A percentile compares a stretch with the other conserved stretches of the same genome.
phyloP scores from a whole-genome alignment of 2,329 filamentous ascomycete genomes.

The Tetracladium maxilliforme region DNA sequence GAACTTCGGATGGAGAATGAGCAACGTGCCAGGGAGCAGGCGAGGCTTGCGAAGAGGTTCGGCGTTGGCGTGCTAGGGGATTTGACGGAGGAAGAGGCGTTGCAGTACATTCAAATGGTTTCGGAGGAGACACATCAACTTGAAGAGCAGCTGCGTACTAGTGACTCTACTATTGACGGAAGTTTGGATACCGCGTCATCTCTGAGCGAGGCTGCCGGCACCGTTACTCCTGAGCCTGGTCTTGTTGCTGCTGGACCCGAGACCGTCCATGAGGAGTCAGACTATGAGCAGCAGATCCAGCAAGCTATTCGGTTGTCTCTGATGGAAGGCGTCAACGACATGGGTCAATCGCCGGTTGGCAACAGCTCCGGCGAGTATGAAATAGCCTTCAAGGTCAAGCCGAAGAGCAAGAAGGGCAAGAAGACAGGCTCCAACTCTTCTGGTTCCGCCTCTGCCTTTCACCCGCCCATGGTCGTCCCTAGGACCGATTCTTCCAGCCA shows the following conservation, averaged over 20 bases:
- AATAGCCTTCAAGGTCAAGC: slow-evolving; percentile 32
- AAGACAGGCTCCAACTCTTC: slow-evolving; percentile 13
- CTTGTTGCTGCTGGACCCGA: slow-evolving; percentile 22
- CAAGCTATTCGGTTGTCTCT: slow-evolving; percentile 47
- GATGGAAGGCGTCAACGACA: slow-evolving; percentile 36
- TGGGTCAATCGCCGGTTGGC: slow-evolving; percentile 26
- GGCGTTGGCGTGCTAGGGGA: slow-evolving; percentile 66
- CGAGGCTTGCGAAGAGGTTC: slow-evolving; percentile 63
- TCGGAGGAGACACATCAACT: slow-evolving; percentile 42
- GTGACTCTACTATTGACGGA: slow-evolving; percentile 29
- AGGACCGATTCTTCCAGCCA: too few species aligned
- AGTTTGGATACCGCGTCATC: slow-evolving; percentile 2
- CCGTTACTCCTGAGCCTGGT: slow-evolving; percentile 33
- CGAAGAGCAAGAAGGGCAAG: slow-evolving; percentile 25
- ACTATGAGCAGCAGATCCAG: slow-evolving; percentile 46
- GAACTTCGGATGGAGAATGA: slow-evolving; percentile 65
- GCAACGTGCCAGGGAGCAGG: slow-evolving; percentile 49
- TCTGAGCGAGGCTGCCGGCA: slow-evolving; percentile 25
- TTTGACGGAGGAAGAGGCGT: slow-evolving; percentile 49
- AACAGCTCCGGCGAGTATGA: slow-evolving; percentile 33
- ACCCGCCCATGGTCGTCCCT: too few species aligned
- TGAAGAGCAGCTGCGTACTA: slow-evolving; percentile 41
- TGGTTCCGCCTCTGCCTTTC: too few species aligned
- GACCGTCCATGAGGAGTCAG: slow-evolving; percentile 43
- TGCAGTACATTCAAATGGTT: slow-evolving; percentile 51